phyloP scores from a whole-genome alignment of 768 basidiomycete genomes.

The Calvatia gigantea region DNA sequence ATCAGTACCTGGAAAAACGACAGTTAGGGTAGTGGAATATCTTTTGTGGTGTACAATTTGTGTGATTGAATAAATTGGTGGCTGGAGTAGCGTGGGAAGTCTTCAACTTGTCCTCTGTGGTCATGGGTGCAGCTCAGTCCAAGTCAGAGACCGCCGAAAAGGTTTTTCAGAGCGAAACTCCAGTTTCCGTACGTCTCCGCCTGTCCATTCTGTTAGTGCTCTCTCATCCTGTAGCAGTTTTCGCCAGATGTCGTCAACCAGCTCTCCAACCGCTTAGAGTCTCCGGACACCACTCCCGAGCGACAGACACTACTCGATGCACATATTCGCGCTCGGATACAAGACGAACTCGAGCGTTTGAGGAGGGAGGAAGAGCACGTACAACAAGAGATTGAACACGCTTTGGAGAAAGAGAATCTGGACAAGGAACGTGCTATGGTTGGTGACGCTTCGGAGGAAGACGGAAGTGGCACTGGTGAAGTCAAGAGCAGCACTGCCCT shows the following conservation, averaged over 20 bases:
- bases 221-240: constrained; percentile 46
- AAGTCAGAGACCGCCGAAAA: constrained; percentile 51
- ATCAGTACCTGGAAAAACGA: constrained; percentile 20
- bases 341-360: constrained; percentile 61
- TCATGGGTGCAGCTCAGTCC: constrained; percentile 74
- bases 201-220: not conserved
- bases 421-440: constrained; percentile 65
- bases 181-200: constrained; percentile 43
- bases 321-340: constrained; percentile 69
- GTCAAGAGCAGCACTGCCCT: constrained; percentile 60
- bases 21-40: not conserved
- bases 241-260: constrained; percentile 81
- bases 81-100: constrained; percentile 3
- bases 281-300: constrained; percentile 57
- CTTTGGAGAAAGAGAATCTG: constrained; percentile 85
- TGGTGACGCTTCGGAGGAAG: constrained; percentile 34
- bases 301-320: constrained; percentile 74
- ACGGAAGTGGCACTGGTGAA: constrained; percentile 33
- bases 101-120: constrained; percentile 8
- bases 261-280: constrained; percentile 61
- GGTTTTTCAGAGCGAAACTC: constrained; percentile 50
- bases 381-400: constrained; percentile 67
- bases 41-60: not conserved
- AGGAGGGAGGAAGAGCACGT: constrained; percentile 69
- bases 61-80: not conserved